Conservation (phyloP, 2,329 filamentous ascomycete species). For the Coniella lustricola region DNA sequence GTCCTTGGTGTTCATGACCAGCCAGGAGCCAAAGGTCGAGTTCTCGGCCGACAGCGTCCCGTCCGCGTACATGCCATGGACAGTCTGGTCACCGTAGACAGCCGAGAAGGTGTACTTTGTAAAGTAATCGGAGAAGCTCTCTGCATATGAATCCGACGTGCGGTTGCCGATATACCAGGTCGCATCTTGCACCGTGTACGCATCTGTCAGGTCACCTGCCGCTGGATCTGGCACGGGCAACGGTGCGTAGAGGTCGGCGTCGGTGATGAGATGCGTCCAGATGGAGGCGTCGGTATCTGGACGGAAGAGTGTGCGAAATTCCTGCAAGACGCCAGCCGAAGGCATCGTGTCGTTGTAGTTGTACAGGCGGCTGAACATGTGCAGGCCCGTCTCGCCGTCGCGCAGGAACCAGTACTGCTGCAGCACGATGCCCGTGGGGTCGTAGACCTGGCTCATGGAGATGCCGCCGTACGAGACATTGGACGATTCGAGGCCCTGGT, state of each 20-base stretch:
- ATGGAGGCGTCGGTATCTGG: constrained; percentile 51
- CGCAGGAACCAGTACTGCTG: constrained; percentile 60
- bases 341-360: constrained; percentile 53
- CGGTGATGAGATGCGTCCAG: constrained; percentile 57
- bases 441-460: constrained; percentile 52
- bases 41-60: constrained; percentile 38
- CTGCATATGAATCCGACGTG: constrained; percentile 47
- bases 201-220: constrained; percentile 32
- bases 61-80: constrained; percentile 43
- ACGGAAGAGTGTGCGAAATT: constrained; percentile 54
- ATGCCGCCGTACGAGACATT: constrained; percentile 50
- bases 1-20: constrained; percentile 58
- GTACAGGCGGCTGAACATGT: constrained; percentile 52
- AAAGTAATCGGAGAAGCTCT: constrained; percentile 53
- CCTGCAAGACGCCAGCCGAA: constrained; percentile 51
- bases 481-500: constrained; percentile 42
- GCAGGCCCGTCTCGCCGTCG: constrained; percentile 55
- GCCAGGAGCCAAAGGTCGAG: constrained; percentile 51
- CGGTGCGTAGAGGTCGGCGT: constrained; percentile 47
- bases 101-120: constrained; percentile 60
- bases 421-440: constrained; percentile 49
- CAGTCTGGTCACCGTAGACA: constrained; percentile 50
- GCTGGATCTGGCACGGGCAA: constrained; percentile 31
- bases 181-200: constrained; percentile 52
- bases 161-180: constrained; percentile 54